Evolutionary conservation across 2,329 filamentous ascomycete genomes (phyloP).

Genomic region (Scortechinia acanthostroma): DNA sequence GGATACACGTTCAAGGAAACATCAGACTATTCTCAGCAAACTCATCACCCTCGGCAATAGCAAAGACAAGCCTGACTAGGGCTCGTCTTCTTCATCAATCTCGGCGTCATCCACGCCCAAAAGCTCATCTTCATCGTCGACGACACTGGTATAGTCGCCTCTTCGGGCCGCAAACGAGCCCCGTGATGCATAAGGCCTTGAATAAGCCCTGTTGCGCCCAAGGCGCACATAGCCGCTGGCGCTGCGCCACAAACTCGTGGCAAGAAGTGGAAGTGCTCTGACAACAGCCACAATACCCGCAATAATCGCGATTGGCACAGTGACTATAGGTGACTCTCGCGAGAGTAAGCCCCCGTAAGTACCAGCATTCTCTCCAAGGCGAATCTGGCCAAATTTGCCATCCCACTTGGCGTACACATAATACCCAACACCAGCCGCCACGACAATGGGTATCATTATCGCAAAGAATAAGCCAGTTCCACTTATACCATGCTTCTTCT

Average conservation of each 20-base stretch:
- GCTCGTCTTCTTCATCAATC: slow-evolving; percentile 40
- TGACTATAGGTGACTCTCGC: slow-evolving; percentile 70
- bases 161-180: slow-evolving; percentile 81
- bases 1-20: no score
- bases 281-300: slow-evolving; percentile 55
- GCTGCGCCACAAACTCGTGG: slow-evolving; percentile 66
- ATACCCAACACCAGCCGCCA: slow-evolving; percentile 71
- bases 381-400: slow-evolving; percentile 84
- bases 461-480: slow-evolving; percentile 79
- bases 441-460: slow-evolving; percentile 66
- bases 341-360: slow-evolving; percentile 36
- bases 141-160: slow-evolving; percentile 81
- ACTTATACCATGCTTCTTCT: slow-evolving; percentile 61
- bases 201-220: slow-evolving; percentile 35
- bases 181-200: slow-evolving; percentile 74
- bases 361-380: slow-evolving; percentile 62
- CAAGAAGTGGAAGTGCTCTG: slow-evolving; percentile 63
- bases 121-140: slow-evolving; percentile 89
- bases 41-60: no score
- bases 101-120: slow-evolving; percentile 90
- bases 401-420: slow-evolving; percentile 81
- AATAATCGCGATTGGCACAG: slow-evolving; percentile 71
- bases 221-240: slow-evolving; percentile 39
- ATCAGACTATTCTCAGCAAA: no score
- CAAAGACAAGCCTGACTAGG: no score